Conservation (phyloP, 345 rosid genomes). For the Passiflora organensis region DNA sequence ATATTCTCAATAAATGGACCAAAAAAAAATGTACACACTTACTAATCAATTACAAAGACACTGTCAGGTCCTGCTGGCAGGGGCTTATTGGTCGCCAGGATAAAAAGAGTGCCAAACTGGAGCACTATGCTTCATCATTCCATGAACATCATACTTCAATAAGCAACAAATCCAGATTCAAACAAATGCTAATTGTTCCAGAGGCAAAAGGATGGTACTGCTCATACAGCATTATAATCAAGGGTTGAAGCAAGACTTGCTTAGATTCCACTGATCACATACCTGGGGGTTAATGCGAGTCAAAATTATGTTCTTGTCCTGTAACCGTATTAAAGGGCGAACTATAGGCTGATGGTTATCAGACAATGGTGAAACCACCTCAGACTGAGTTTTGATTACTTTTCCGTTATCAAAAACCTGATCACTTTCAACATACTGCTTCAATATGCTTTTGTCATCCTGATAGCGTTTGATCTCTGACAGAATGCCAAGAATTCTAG, state of each 20-base stretch:
- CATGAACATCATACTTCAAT: background rate
- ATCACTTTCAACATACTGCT: slow-evolving; percentile 89
- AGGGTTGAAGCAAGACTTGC: no score
- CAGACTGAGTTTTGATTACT: slow-evolving; percentile 67
- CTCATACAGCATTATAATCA: no score
- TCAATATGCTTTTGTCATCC: slow-evolving; percentile 77
- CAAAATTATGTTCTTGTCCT: slow-evolving; percentile 80
- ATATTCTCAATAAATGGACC: background rate
- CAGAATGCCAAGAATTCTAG: slow-evolving; percentile 62
- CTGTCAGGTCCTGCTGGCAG: background rate
- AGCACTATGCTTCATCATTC: background rate
- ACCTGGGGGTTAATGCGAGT: slow-evolving; percentile 98
- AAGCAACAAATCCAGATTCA: background rate
- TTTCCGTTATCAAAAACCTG: slow-evolving; percentile 91
- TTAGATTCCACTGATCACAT: slow-evolving; percentile 22
- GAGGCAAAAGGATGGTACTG: no score
- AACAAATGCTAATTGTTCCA: background rate
- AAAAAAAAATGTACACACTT: slow-evolving; percentile 12
- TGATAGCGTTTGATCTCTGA: slow-evolving; percentile 88
- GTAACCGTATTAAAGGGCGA: slow-evolving; percentile 86
- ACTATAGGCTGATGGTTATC: slow-evolving; percentile 65
- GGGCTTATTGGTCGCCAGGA: no score
- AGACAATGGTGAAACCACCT: slow-evolving; percentile 77
- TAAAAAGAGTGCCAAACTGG: background rate
- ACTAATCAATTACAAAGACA: background rate